These are phyloP conservation scores for Lactarius deliciosus DNA, from an alignment of 768 basidiomycete genomes.

Conservation along the genomic window DNA sequence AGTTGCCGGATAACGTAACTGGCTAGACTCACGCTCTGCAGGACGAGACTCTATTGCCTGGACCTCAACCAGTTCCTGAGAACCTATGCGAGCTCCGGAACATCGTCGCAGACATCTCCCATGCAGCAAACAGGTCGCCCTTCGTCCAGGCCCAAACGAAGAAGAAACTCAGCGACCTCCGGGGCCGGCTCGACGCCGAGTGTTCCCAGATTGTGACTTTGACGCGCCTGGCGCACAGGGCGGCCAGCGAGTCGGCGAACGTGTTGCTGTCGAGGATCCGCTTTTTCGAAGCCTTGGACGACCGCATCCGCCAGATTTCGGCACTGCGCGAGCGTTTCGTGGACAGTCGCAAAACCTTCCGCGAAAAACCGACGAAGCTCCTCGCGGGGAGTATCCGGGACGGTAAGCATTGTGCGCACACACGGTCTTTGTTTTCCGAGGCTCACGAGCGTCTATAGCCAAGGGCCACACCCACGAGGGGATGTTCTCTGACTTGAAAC, in stretches of 20 bases:
- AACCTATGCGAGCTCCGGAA: constrained; percentile 8
- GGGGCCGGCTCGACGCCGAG: constrained; percentile 17
- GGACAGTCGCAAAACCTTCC: constrained; percentile 12
- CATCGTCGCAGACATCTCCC: constrained; percentile 6
- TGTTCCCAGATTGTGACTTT: constrained; percentile 1
- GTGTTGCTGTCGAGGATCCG: constrained; percentile 18
- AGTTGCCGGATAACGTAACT: neutral
- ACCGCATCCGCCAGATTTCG: constrained; percentile 6
- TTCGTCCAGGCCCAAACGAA: neutral
- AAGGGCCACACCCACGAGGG: neutral
- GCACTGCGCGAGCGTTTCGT: constrained; percentile 12
- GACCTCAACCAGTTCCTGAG: constrained; percentile 11
- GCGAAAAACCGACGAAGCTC: neutral
- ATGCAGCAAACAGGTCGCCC: neutral
- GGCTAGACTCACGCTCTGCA: neutral
- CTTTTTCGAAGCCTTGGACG: constrained; percentile 9
- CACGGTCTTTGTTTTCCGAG: neutral
- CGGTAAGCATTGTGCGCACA: neutral
- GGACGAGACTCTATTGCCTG: neutral
- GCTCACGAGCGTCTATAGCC: constrained; percentile 3
- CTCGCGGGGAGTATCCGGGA: constrained; percentile 8
- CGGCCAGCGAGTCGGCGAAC: neutral
- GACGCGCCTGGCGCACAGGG: constrained; percentile 6
- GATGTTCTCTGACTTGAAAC: constrained; percentile 3
- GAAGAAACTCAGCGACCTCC: constrained; percentile 1